These are phyloP conservation scores for Aspergillus ibericus DNA, from an alignment of 2,329 filamentous ascomycete genomes.

Conservation along the genomic window DNA sequence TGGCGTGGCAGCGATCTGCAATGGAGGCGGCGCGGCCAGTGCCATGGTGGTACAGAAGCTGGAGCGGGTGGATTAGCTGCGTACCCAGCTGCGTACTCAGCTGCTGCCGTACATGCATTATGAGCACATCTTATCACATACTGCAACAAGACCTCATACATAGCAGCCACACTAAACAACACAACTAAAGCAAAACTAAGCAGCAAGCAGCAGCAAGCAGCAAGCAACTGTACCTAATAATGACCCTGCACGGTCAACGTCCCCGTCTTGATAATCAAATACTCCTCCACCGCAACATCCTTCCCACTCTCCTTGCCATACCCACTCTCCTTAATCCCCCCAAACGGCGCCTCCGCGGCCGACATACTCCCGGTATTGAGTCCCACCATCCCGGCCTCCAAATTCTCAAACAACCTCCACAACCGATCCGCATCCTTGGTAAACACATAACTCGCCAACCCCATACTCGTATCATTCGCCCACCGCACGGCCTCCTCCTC, in stretches of 20 bases:
- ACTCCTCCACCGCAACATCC: constrained; percentile 64
- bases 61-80: constrained; percentile 49
- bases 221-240: too few species aligned
- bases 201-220: too few species aligned
- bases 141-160: too few species aligned
- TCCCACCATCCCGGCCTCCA: constrained; percentile 70
- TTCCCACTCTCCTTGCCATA: constrained; percentile 69
- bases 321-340: constrained; percentile 66
- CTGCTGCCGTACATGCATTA: neutral
- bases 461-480: constrained; percentile 65
- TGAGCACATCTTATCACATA: too few species aligned
- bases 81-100: too few species aligned
- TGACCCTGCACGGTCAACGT: constrained; percentile 62
- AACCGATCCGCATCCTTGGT: constrained; percentile 67
- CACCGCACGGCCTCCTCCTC: constrained; percentile 63
- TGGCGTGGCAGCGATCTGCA: constrained; percentile 93
- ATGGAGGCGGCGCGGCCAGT: constrained; percentile 88
- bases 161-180: too few species aligned
- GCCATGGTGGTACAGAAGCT: constrained; percentile 88
- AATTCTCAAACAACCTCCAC: constrained; percentile 65
- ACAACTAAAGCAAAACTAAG: too few species aligned
- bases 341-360: constrained; percentile 66
- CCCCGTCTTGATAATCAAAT: constrained; percentile 64
- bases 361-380: constrained; percentile 66
- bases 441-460: constrained; percentile 66